Conservation (phyloP, 768 basidiomycete species). For the Nidularia sp. region DNA sequence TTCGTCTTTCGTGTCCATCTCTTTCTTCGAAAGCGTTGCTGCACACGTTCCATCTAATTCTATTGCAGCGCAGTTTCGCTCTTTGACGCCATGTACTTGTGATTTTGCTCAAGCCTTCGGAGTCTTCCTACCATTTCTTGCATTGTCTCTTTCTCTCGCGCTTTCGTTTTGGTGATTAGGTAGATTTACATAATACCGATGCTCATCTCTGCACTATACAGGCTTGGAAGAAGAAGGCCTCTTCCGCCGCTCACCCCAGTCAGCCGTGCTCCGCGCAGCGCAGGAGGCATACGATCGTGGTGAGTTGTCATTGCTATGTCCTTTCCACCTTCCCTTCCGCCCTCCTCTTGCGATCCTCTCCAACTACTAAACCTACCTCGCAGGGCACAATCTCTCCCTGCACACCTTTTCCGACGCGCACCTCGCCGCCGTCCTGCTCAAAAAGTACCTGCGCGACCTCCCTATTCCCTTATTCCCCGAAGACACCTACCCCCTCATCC, state of each 20-base stretch:
- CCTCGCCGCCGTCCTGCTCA: slow-evolving; percentile 80
- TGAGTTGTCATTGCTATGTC: slow-evolving; percentile 11
- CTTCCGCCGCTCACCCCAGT: slow-evolving; percentile 79
- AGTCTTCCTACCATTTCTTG: too few species aligned
- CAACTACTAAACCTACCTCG: too few species aligned
- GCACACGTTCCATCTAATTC: too few species aligned
- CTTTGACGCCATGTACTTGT: too few species aligned
- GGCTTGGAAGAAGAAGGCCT: slow-evolving; percentile 74
- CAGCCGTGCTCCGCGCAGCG: slow-evolving; percentile 64
- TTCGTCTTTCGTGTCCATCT: too few species aligned
- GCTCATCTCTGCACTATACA: slow-evolving; percentile 5
- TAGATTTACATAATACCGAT: too few species aligned
- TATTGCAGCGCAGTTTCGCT: too few species aligned
- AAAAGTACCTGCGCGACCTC: slow-evolving; percentile 81
- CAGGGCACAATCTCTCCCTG: slow-evolving; percentile 79
- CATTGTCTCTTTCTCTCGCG: too few species aligned
- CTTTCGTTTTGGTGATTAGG: too few species aligned
- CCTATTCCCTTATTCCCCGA: slow-evolving; percentile 79
- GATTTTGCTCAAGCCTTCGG: background rate
- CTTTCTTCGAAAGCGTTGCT: too few species aligned
- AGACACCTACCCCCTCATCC: slow-evolving; percentile 57
- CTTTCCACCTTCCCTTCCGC: too few species aligned
- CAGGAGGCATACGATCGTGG: slow-evolving; percentile 86
- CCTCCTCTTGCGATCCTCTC: too few species aligned
- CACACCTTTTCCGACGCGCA: slow-evolving; percentile 74